Conservation (phyloP, 345 rosid species). For the Eucalyptus viminalis region DNA sequence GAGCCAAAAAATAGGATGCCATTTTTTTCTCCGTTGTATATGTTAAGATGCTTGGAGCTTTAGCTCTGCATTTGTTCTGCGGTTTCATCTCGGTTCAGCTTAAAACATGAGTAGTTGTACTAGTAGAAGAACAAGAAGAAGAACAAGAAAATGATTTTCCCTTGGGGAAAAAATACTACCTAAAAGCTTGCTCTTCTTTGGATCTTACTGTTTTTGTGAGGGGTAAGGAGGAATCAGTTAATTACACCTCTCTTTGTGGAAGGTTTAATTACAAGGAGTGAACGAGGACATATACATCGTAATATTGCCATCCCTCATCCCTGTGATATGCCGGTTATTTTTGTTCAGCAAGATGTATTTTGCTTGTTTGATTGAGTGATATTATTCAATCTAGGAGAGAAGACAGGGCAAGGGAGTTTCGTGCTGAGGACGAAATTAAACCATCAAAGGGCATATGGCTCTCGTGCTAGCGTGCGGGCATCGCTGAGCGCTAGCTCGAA, state of each 20-base stretch:
- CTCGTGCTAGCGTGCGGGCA: constrained; percentile 31
- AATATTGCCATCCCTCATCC: background rate
- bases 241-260: background rate
- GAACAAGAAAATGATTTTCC: background rate
- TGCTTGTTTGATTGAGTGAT: background rate
- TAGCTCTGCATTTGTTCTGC: background rate
- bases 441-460: constrained; percentile 17
- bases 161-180: background rate
- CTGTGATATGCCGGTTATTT: background rate
- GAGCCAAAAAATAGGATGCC: background rate
- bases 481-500: constrained; percentile 4
- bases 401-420: constrained; percentile 10
- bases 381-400: constrained; percentile 1
- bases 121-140: background rate
- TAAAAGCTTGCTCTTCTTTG: background rate
- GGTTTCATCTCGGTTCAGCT: background rate
- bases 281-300: background rate
- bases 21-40: background rate
- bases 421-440: constrained; percentile 2
- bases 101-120: background rate
- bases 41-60: background rate
- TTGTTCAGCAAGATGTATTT: background rate
- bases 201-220: background rate
- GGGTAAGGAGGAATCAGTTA: background rate
- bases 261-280: background rate